Base-by-base conservation (phyloP, 495 filamentous ascomycete genomes). In the Saxophila tyrrhenica region DNA sequence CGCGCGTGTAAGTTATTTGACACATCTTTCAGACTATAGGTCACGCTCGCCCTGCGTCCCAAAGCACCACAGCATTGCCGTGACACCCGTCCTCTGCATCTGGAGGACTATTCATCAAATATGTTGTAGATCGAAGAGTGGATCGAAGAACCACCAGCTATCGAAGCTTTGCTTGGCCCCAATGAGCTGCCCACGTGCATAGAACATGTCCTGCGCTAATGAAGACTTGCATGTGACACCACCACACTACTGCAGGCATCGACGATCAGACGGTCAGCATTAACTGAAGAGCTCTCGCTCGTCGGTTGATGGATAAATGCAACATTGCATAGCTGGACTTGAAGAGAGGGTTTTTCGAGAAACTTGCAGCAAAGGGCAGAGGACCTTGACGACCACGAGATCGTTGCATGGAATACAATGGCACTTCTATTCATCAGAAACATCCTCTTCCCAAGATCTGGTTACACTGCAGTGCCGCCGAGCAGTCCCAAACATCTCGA, bases 341-440 rank as follows among this genome's bases (percentile, higher is more conserved):
- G n/a, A n/a, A n/a, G n/a, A n/a, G n/a, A n/a, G n/a, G n/a, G n/a
- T n/a, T n/a, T n/a, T n/a, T n/a, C n/a, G n/a, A n/a, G n/a, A n/a
- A n/a, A n/a, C n/a, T n/a, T n/a, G n/a, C n/a, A n/a, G n/a, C n/a
- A n/a, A n/a, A n/a, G n/a, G n/a, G n/a, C n/a, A n/a, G n/a, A n/a
- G n/a, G n/a, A n/a, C n/a, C n/a, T n/a, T n/a, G n/a, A n/a, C n/a
- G n/a, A n/a, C n/a, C n/a, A n/a, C n/a, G n/a, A n/a, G 29, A 35
- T 35, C 29, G 29, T n/a, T 21, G 20, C 11, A 19, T 25, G 1
- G 10, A 39, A 2, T 19, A 21, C 23, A 15, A 58, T 58, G 55
- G 55, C 55, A 24, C 49, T 43, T 9, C 39, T 58, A 1, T 52
- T 58, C 29, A 5, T 58, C 15, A 58, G 48, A 25, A 48, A 50